A percentile compares a stretch with the other conserved stretches of the same genome.
Conservation (phyloP, 2,329 filamentous ascomycete genomes). For the Hymenoscyphus albidus region DNA sequence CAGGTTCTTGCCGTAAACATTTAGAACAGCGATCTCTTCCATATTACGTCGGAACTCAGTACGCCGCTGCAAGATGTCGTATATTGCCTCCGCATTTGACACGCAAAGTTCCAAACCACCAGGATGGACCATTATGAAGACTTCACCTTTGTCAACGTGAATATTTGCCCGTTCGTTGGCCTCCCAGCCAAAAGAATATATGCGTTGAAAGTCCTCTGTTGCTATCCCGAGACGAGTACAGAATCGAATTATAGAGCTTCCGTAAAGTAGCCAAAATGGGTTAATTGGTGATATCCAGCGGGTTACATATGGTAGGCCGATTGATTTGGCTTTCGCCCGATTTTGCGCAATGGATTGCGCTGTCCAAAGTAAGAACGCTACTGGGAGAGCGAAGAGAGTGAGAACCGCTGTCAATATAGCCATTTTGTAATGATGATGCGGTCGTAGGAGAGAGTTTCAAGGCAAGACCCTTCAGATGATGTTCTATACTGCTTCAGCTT, state of each 20-base stretch:
- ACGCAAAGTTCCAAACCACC: not conserved
- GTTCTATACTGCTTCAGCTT: too few species aligned
- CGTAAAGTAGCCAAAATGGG: slow-evolving; percentile 4
- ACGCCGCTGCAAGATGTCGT: not conserved
- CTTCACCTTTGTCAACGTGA: not conserved
- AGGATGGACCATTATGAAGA: slow-evolving; percentile 5
- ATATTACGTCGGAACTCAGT: slow-evolving; percentile 1
- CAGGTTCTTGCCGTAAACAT: slow-evolving; percentile 1
- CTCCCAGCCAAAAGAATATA: slow-evolving; percentile 2
- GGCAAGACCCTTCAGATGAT: too few species aligned
- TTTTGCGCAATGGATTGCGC: not conserved
- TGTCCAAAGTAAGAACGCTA: not conserved
- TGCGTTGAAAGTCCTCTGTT: not conserved
- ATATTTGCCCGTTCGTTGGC: not conserved
- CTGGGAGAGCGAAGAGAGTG: not conserved
- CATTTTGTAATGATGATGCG: not conserved
- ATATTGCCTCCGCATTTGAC: slow-evolving; percentile 2
- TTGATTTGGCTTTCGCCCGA: not conserved
- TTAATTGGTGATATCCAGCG: not conserved
- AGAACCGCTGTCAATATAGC: not conserved
- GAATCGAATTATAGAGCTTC: not conserved
- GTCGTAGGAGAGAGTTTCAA: too few species aligned
- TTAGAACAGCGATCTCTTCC: slow-evolving; percentile 1
- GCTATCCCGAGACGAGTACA: not conserved
- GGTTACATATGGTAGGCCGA: not conserved